Percentiles rank a stretch among this genome's conserved stretches.
Conservation (phyloP, 225 moss, liverwort and hornwort species). For the Sphagnum tenellum region DNA sequence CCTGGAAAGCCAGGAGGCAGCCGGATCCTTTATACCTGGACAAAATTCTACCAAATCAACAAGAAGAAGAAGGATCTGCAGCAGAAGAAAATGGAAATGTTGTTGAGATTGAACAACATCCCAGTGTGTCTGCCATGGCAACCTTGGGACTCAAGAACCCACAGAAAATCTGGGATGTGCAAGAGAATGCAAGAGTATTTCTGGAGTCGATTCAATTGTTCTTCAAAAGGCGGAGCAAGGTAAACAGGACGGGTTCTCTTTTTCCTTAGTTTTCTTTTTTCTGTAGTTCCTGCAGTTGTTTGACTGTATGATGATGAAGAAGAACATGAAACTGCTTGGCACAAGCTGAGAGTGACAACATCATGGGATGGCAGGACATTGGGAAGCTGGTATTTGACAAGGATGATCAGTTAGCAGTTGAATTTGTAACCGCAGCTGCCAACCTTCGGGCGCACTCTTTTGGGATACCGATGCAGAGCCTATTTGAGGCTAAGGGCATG, state of each 20-base stretch:
- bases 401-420: conserved; percentile 94
- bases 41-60: conserved; percentile 36
- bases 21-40: conserved; percentile 77
- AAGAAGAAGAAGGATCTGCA: background rate
- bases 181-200: conserved; percentile 73
- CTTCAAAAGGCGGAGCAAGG: conserved; percentile 61
- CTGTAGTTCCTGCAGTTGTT: background rate
- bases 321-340: background rate
- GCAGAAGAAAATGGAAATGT: conserved; percentile 13
- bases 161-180: conserved; percentile 81
- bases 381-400: conserved; percentile 92
- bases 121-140: conserved; percentile 52
- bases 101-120: conserved; percentile 19
- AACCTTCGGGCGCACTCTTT: conserved; percentile 89
- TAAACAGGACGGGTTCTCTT: conserved; percentile 5
- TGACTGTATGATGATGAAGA: conserved; percentile 1
- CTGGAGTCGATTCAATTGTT: conserved; percentile 64
- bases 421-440: conserved; percentile 94
- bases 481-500: conserved; percentile 97
- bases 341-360: background rate
- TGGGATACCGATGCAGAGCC: conserved; percentile 77
- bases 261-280: no score
- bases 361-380: conserved; percentile 57
- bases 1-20: conserved; percentile 84
- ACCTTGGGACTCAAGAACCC: conserved; percentile 69